Evolutionary conservation across 352 stramenopile species (phyloP), one percentile per base, ranked within the genome.

Genomic region (Phytopythium montanum): DNA sequence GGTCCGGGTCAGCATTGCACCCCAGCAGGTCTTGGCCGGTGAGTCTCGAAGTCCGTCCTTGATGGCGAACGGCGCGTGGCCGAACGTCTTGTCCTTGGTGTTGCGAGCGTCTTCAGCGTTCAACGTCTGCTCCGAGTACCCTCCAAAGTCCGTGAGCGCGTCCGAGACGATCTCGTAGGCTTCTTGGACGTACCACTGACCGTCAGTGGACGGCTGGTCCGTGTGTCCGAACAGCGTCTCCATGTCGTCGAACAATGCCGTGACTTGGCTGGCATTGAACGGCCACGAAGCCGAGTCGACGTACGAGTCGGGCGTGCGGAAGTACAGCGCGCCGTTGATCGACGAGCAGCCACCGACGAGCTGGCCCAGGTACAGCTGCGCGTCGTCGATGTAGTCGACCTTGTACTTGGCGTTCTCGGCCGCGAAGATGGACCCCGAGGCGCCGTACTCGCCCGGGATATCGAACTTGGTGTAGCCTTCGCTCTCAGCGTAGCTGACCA

Each of bases 271-370:
- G 3, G 75, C 64, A 25, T 73, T 67, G 57, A 85, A 79, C 34
- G 75, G 75, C 73, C 75, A 85, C 39, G 31, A 48, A 29, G 66
- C 51, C 41, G 79, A 65, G 28, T 23, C 54, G 56, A 84, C 54
- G 52, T 83, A 87, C 58, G 63, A 61, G 52, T 87, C 70, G 0
- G 76, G 72, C 6, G 76, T 87, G 34, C 81, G 78, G 56, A 94
- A 86, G 66, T 92, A 93, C 33, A 95, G 72, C 69, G 81, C 81
- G 23, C 65, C 81, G 49, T 92, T 95, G 56, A 94, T 77, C 16
- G 77, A 89, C 42, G 76, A 90, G 57, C 72, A 92, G 14, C 87
- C 88, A 34, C 84, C 87, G n/a, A 96, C 54, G 29, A 81, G 68
- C 60, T 91, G 90, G 25, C 85, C 87, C 16, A 85, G 66, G 67